These are phyloP conservation scores for Rhodotorula sphaerocarpa DNA, from an alignment of 768 basidiomycete genomes.

Conservation along the genomic window DNA sequence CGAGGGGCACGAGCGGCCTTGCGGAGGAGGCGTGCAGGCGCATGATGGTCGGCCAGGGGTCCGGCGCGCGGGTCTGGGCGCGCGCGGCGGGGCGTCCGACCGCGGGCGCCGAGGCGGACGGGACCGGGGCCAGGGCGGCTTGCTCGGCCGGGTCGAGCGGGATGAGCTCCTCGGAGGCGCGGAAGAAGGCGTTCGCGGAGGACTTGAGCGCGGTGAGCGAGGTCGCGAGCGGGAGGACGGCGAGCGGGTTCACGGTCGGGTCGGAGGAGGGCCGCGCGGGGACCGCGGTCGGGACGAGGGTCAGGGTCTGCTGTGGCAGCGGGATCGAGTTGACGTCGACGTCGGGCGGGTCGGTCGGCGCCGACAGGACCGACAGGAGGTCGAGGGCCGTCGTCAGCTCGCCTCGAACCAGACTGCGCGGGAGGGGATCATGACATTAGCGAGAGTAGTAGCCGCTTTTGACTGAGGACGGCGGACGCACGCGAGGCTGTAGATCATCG, in stretches of 20 bases:
- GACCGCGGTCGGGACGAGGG: conserved; percentile 2
- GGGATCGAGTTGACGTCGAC: conserved; percentile 28
- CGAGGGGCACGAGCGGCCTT: conserved; percentile 21
- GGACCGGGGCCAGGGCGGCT: neutral
- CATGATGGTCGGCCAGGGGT: conserved; percentile 27
- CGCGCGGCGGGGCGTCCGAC: neutral
- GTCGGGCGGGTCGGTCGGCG: conserved; percentile 29
- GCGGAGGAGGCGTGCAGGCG: conserved; percentile 1
- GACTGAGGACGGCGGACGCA: neutral
- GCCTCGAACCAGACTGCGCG: conserved; percentile 22
- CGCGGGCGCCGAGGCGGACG: neutral
- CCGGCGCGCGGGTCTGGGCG: neutral
- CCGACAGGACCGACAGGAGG: conserved; percentile 29
- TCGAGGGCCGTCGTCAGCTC: conserved; percentile 33
- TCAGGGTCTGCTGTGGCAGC: conserved; percentile 25
- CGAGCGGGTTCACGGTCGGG: conserved; percentile 8
- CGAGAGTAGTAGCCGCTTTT: too few relatives aligned
- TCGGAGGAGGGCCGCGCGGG: neutral
- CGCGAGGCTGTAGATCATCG: conserved; percentile 26
- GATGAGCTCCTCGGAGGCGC: conserved; percentile 23
- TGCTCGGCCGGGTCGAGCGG: conserved; percentile 16
- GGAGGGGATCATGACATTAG: too few relatives aligned
- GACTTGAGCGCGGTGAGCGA: conserved; percentile 19
- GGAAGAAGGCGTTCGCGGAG: conserved; percentile 24
- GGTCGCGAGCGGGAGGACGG: conserved; percentile 17